phyloP scores from a whole-genome alignment of 345 rosid genomes.

The Salix koriyanagi region DNA sequence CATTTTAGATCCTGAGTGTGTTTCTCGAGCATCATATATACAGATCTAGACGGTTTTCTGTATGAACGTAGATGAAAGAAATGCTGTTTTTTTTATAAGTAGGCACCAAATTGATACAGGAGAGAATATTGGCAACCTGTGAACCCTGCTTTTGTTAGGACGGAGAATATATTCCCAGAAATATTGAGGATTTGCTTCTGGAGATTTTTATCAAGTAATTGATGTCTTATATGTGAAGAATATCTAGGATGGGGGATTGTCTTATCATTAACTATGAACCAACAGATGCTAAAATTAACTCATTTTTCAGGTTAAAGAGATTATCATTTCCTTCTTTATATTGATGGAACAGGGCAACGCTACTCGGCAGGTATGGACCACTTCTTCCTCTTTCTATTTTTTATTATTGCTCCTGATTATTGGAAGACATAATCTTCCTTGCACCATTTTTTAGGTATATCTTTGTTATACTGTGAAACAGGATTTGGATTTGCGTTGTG shows the following conservation, averaged over 20 bases:
- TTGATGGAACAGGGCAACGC: slow-evolving; percentile 98
- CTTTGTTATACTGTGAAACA: slow-evolving; percentile 29
- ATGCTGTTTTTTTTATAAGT: background rate
- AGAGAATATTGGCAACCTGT: background rate
- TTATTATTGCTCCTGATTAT: background rate
- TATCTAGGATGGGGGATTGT: background rate
- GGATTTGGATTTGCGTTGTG: slow-evolving; percentile 64
- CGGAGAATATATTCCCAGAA: background rate
- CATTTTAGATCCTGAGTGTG: too few species aligned
- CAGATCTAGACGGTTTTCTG: too few species aligned
- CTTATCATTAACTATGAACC: background rate
- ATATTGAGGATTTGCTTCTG: background rate
- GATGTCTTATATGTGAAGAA: background rate
- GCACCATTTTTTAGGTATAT: background rate
- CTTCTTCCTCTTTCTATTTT: background rate
- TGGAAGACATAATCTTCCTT: slow-evolving; percentile 1
- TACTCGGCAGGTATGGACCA: slow-evolving; percentile 54
- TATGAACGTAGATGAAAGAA: background rate
- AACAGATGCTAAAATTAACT: slow-evolving; percentile 1
- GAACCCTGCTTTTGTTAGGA: background rate
- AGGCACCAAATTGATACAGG: background rate
- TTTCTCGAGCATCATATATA: too few species aligned
- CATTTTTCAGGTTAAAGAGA: slow-evolving; percentile 76
- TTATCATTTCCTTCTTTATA: slow-evolving; percentile 79
- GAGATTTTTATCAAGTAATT: background rate